A percentile compares a stretch with the other conserved stretches of the same genome.
These are phyloP conservation scores for Fusarium sterilihyphosum DNA, from an alignment of 2,329 filamentous ascomycete genomes.

Conservation along the genomic window DNA sequence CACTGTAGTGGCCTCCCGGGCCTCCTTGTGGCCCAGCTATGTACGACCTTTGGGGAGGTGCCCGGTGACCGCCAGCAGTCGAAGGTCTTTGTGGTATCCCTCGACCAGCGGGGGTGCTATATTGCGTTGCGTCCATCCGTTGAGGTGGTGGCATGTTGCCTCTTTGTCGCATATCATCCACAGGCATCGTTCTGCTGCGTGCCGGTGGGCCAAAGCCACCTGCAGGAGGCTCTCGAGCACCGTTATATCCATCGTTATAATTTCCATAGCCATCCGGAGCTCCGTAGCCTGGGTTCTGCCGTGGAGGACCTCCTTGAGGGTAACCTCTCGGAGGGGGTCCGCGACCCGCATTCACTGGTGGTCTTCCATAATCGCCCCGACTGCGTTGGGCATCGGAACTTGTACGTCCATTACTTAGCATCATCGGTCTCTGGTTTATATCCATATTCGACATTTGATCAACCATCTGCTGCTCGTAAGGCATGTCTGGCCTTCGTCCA, in stretches of 20 bases:
- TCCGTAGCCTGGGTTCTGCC: conserved; percentile 38
- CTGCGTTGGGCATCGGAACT: conserved; percentile 43
- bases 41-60: conserved; percentile 64
- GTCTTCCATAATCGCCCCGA: conserved; percentile 42
- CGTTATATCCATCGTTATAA: conserved; percentile 42
- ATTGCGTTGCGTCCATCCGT: conserved; percentile 57
- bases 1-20: conserved; percentile 47
- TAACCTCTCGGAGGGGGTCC: conserved; percentile 48
- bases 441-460: conserved; percentile 51
- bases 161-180: conserved; percentile 56
- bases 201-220: conserved; percentile 61
- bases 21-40: conserved; percentile 53
- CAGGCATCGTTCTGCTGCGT: conserved; percentile 72
- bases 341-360: conserved; percentile 40
- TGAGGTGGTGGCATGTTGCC: conserved; percentile 50
- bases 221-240: conserved; percentile 45
- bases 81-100: conserved; percentile 63
- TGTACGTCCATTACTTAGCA: conserved; percentile 31
- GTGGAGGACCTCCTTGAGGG: conserved; percentile 46
- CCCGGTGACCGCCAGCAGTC: conserved; percentile 63
- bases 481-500: conserved; percentile 34
- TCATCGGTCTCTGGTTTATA: conserved; percentile 44
- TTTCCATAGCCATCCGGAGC: conserved; percentile 39
- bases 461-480: conserved; percentile 46
- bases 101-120: conserved; percentile 56